Percentiles rank a stretch among this genome's conserved stretches.
phyloP scores from a whole-genome alignment of 345 rosid genomes.

The Corchorus capsularis region DNA sequence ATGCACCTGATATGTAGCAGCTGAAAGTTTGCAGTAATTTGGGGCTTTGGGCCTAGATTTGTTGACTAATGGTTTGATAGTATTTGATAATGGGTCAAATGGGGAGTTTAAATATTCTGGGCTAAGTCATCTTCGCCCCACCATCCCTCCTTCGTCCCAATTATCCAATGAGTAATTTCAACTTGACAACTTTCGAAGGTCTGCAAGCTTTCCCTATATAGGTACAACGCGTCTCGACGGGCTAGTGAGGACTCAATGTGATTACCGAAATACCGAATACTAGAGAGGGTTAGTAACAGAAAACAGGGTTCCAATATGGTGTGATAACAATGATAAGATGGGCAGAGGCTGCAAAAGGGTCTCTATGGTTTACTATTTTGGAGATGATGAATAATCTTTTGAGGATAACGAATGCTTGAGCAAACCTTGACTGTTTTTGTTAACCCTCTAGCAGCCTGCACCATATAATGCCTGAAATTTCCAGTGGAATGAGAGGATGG shows the following conservation, averaged over 20 bases:
- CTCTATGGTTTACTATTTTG: too few relatives aligned
- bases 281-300: too few relatives aligned
- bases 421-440: too few relatives aligned
- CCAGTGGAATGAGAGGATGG: neutral
- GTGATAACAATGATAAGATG: neutral
- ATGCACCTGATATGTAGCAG: too few relatives aligned
- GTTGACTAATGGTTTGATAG: neutral
- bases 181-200: neutral
- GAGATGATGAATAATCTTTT: too few relatives aligned
- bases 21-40: too few relatives aligned
- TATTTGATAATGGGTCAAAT: neutral
- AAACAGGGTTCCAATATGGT: neutral
- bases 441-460: too few relatives aligned
- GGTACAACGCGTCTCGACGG: too few relatives aligned
- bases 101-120: neutral
- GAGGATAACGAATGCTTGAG: too few relatives aligned
- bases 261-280: too few relatives aligned
- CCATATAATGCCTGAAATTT: neutral
- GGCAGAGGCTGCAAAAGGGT: too few relatives aligned
- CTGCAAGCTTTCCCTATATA: neutral
- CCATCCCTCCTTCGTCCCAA: neutral
- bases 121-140: neutral
- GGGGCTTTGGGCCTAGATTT: neutral
- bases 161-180: neutral
- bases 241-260: too few relatives aligned